Conservation (phyloP, 108 stramenopile genomes). For the Mayamaea pseudoterrestris region DNA sequence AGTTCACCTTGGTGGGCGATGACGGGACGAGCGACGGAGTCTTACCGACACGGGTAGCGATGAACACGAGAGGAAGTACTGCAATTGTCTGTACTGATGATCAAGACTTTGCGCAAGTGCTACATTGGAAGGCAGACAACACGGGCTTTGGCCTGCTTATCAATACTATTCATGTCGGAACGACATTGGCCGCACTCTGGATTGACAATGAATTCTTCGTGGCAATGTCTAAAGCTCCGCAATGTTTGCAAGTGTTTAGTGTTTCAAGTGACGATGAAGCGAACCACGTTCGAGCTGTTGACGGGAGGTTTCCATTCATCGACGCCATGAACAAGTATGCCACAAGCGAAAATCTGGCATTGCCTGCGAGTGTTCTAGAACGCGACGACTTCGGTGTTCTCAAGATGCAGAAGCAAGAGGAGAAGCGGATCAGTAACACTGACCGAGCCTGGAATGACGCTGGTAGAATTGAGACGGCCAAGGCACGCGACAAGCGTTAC, state of each 20-base stretch:
- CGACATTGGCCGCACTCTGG: too few species aligned
- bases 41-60: not conserved
- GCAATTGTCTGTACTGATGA: conserved; percentile 12
- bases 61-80: conserved; percentile 1
- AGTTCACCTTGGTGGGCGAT: conserved; percentile 8
- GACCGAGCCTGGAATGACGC: conserved; percentile 29
- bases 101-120: not conserved
- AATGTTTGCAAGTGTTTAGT: too few species aligned
- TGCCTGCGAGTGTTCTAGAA: conserved; percentile 54
- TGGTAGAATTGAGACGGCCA: conserved; percentile 27
- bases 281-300: too few species aligned
- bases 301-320: too few species aligned
- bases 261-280: too few species aligned
- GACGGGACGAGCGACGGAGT: conserved; percentile 3
- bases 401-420: conserved; percentile 24
- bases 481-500: conserved; percentile 17
- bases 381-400: conserved; percentile 21
- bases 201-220: too few species aligned
- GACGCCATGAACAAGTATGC: too few species aligned
- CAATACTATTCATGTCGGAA: too few species aligned
- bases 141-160: not conserved
- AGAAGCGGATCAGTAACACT: conserved; percentile 25
- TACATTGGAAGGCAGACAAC: not conserved
- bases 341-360: too few species aligned
- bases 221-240: too few species aligned